A percentile compares a stretch with the other conserved stretches of the same genome.
phyloP scores from a whole-genome alignment of 2,329 filamentous ascomycete species.

The Thelonectria olida region DNA sequence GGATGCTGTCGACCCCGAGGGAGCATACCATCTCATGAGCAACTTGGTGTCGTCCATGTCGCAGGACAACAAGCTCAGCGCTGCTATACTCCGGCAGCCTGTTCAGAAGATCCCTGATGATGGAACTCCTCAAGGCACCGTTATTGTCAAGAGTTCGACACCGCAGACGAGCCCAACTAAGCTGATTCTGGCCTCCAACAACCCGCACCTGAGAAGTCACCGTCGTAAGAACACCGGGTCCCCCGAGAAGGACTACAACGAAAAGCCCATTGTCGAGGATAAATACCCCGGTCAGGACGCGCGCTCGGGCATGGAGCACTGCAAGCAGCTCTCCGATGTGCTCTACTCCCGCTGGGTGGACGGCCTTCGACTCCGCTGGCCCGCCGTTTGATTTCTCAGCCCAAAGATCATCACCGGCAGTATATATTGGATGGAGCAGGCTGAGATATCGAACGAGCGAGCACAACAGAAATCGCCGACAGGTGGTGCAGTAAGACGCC shows the following conservation, averaged over 20 bases:
- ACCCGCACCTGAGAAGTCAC: conserved; percentile 85
- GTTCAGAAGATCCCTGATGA: conserved; percentile 52
- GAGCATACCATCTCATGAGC: conserved; percentile 85
- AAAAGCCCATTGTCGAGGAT: conserved; percentile 58
- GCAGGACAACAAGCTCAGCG: conserved; percentile 71
- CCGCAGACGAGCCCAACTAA: conserved; percentile 65
- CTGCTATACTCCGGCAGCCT: conserved; percentile 55
- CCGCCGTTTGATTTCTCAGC: conserved; percentile 45
- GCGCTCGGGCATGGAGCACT: conserved; percentile 86
- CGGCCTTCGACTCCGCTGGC: conserved; percentile 79
- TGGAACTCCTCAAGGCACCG: conserved; percentile 62
- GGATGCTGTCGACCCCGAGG: conserved; percentile 89
- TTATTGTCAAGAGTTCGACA: conserved; percentile 64
- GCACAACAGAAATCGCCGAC: background rate
- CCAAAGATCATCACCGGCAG: background rate
- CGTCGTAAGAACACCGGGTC: conserved; percentile 68
- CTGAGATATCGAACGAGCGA: background rate
- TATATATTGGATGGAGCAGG: conserved; percentile 3
- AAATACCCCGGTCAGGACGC: conserved; percentile 65
- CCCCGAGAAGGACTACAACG: conserved; percentile 57
- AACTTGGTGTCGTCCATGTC: conserved; percentile 79
- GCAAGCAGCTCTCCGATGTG: conserved; percentile 87
- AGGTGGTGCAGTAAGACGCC: background rate
- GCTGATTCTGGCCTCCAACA: conserved; percentile 80
- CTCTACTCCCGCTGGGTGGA: conserved; percentile 92